Evolutionary conservation across 495 filamentous ascomycete species (phyloP), one percentile per base, ranked within the genome.

Genomic region (Penicillium desertorum): DNA sequence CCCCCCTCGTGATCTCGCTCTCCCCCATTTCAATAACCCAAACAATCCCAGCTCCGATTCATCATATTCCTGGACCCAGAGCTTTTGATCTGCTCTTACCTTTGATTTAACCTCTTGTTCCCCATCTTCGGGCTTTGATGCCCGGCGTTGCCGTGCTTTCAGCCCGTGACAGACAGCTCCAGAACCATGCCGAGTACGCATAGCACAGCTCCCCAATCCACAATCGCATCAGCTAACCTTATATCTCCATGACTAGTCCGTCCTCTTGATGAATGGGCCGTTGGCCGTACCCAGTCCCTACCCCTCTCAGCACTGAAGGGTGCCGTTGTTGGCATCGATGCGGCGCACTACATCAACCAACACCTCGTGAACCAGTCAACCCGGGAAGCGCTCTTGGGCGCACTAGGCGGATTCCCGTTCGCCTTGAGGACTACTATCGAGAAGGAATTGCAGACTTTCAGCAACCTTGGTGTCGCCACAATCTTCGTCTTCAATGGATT

Each of bases 401-500:
- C 95, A 19, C 82, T 98, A 16, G 95, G 93, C 25, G 95, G 95
- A 45, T 81, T 90, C 55, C 93, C 95, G 2, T 90, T 95, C 58
- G 86, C 87, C 43, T 72, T 93, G 54, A 78, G 84, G 65, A 71
- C 70, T 32, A 85, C 85, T 51, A 87, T 98, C 54, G 82, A 89
- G 65, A 78, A 79, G 34, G 89, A 96, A 55, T 75, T 99, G 5
- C 79, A 60, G 73, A 77, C 62, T 82, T 92, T 83, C 76, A 84
- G 69, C 71, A 80, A 41, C 71, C 82, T 74, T 69, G 79, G 51
- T 23, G 86, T 91, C 44, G 82, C 71, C 29, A 89, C 86, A 34
- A 68, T 92, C 46, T 98, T 98, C 65, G 83, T 98, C 47, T 98
- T 99, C 74, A 87, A 89, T 70, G 95, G 95, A 32, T 80, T 96